Conservation (phyloP, 352 stramenopile species). For the Pythium monospermum region DNA sequence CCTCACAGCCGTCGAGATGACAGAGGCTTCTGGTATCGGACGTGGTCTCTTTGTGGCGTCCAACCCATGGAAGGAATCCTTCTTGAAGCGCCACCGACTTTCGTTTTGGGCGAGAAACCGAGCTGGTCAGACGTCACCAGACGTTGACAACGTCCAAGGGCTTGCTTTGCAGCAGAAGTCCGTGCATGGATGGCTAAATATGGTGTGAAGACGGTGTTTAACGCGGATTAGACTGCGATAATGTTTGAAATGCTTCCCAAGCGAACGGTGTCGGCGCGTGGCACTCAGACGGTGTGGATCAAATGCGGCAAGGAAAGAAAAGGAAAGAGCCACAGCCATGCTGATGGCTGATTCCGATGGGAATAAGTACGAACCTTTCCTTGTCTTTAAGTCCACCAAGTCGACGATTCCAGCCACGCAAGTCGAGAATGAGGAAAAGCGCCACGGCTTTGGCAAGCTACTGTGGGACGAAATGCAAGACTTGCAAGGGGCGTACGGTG, state of each 20-base stretch:
- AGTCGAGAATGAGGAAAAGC: slow-evolving; percentile 11
- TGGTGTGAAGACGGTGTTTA: neutral
- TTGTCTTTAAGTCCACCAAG: slow-evolving; percentile 21
- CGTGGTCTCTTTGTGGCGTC: neutral
- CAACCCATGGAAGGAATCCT: neutral
- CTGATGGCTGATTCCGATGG: slow-evolving; percentile 18
- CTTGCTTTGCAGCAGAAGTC: neutral
- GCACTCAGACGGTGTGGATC: slow-evolving; percentile 8
- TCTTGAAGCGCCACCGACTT: neutral
- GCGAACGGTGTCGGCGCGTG: slow-evolving; percentile 3
- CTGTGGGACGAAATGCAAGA: neutral
- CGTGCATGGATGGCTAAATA: neutral
- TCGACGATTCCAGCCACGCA: slow-evolving; percentile 5
- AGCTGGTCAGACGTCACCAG: neutral
- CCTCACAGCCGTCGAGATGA: neutral
- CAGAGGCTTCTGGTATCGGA: neutral
- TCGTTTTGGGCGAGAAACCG: slow-evolving; percentile 2
- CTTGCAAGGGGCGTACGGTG: slow-evolving; percentile 3
- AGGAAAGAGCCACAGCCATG: slow-evolving; percentile 27
- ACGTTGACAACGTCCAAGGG: neutral
- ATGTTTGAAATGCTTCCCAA: slow-evolving; percentile 21
- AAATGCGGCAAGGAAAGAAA: slow-evolving; percentile 21
- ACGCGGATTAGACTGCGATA: slow-evolving; percentile 11
- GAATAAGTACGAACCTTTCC: slow-evolving; percentile 25
- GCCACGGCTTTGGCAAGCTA: slow-evolving; percentile 9